These are phyloP conservation scores for Amanita inopinata DNA, from an alignment of 768 basidiomycete genomes.

Conservation along the genomic window DNA sequence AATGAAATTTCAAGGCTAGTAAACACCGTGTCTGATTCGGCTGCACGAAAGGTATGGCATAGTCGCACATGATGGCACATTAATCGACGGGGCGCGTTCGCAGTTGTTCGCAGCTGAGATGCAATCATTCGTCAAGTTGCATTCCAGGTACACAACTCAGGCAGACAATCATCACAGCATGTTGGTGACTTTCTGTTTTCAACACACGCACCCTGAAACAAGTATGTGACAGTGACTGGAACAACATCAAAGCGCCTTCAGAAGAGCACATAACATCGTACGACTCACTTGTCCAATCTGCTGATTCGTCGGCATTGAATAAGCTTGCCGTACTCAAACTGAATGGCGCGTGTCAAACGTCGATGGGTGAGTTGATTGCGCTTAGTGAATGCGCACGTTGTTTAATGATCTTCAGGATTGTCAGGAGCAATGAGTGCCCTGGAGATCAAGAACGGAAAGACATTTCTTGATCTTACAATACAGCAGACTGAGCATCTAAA, in stretches of 20 bases:
- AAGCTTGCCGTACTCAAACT: slow-evolving; percentile 83
- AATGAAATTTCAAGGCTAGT: neutral
- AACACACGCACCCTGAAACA: slow-evolving; percentile 54
- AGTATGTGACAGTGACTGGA: slow-evolving; percentile 46
- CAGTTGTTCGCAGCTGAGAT: slow-evolving; percentile 69
- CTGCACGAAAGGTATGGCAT: neutral
- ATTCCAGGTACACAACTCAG: slow-evolving; percentile 70
- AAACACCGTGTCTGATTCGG: neutral
- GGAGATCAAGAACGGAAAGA: slow-evolving; percentile 82
- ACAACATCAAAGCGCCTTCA: slow-evolving; percentile 60
- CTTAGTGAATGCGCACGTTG: neutral
- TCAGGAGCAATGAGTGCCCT: slow-evolving; percentile 74
- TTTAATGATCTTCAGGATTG: slow-evolving; percentile 40
- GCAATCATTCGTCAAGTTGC: slow-evolving; percentile 76
- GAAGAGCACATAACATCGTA: slow-evolving; percentile 67
- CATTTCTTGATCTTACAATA: slow-evolving; percentile 78
- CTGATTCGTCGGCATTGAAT: slow-evolving; percentile 45
- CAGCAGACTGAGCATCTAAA: slow-evolving; percentile 86
- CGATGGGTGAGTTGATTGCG: slow-evolving; percentile 45
- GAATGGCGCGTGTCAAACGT: slow-evolving; percentile 83
- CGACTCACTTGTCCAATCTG: slow-evolving; percentile 40
- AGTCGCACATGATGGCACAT: neutral
- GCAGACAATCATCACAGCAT: slow-evolving; percentile 58
- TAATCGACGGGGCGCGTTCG: slow-evolving; percentile 14
- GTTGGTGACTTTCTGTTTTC: slow-evolving; percentile 36